These are phyloP conservation scores for Neoscytalidium dimidiatum DNA, from an alignment of 2,329 filamentous ascomycete genomes.

Conservation along the genomic window DNA sequence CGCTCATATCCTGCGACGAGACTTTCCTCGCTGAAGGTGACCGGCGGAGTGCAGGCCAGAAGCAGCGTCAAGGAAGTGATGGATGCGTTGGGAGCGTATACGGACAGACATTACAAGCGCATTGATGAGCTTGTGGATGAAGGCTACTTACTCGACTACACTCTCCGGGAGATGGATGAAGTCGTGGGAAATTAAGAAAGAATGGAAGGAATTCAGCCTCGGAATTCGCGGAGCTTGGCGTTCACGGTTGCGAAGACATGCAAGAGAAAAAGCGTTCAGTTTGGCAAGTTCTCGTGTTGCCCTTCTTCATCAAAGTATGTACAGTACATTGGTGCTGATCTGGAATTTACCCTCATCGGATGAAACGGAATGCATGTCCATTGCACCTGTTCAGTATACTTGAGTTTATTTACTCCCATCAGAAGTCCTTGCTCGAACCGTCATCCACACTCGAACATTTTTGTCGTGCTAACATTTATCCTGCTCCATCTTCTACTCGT, in stretches of 20 bases:
- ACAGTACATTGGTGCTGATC: background rate
- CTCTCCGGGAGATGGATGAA: conserved; percentile 87
- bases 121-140: conserved; percentile 91
- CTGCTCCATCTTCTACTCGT: conserved; percentile 60
- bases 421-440: no score
- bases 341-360: background rate
- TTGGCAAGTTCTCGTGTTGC: background rate
- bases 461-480: conserved; percentile 68
- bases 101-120: conserved; percentile 87
- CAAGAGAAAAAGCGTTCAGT: background rate
- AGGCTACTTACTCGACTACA: conserved; percentile 92
- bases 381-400: background rate
- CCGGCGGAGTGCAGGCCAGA: conserved; percentile 36
- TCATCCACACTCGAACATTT: conserved; percentile 48
- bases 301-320: background rate
- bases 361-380: background rate
- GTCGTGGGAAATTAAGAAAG: conserved; percentile 36
- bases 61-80: conserved; percentile 77
- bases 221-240: background rate
- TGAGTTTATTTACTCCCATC: background rate
- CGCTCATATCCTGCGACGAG: conserved; percentile 77
- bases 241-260: background rate
- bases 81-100: conserved; percentile 85
- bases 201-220: background rate
- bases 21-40: conserved; percentile 65